Conservation (phyloP, 2,329 filamentous ascomycete genomes). For the Fusarium protoensiforme region DNA sequence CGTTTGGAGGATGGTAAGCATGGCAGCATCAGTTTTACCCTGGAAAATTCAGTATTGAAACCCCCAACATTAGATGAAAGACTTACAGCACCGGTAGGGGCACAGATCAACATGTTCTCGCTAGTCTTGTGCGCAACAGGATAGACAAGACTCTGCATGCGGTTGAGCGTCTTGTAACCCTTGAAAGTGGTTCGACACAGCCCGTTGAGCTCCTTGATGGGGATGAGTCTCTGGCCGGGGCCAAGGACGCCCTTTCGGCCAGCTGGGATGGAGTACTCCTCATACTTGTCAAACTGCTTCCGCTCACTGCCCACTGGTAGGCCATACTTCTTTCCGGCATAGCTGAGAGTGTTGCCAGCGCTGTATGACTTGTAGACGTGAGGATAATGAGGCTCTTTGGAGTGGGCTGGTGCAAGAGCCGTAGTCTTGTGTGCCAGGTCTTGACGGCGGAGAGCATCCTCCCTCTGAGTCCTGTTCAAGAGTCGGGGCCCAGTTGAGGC, state of each 20-base stretch:
- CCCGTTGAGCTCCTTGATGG: conserved; percentile 86
- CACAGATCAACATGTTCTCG: conserved; percentile 99
- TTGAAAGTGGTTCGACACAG: conserved; percentile 92
- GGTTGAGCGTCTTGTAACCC: conserved; percentile 91
- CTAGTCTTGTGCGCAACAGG: conserved; percentile 94
- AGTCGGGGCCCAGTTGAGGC: conserved; percentile 62
- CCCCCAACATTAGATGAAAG: neutral
- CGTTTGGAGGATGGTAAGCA: conserved; percentile 93
- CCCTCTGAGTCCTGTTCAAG: conserved; percentile 80
- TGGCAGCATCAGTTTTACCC: conserved; percentile 98
- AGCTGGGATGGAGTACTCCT: conserved; percentile 90
- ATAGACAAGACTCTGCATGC: conserved; percentile 98
- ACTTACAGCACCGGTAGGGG: conserved; percentile 88
- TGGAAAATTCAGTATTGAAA: conserved; percentile 39
- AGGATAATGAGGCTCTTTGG: conserved; percentile 83
- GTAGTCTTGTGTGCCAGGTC: conserved; percentile 88
- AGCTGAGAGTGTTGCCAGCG: conserved; percentile 86
- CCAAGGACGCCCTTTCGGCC: conserved; percentile 80
- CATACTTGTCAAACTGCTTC: conserved; percentile 80
- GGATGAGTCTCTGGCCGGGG: conserved; percentile 78
- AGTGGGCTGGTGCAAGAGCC: conserved; percentile 74
- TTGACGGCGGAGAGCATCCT: conserved; percentile 78
- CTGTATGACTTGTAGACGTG: conserved; percentile 90
- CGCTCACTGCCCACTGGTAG: conserved; percentile 81
- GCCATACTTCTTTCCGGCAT: conserved; percentile 83